Base-by-base conservation (phyloP, 108 stramenopile species). In the Cyclotella kingstonii region DNA sequence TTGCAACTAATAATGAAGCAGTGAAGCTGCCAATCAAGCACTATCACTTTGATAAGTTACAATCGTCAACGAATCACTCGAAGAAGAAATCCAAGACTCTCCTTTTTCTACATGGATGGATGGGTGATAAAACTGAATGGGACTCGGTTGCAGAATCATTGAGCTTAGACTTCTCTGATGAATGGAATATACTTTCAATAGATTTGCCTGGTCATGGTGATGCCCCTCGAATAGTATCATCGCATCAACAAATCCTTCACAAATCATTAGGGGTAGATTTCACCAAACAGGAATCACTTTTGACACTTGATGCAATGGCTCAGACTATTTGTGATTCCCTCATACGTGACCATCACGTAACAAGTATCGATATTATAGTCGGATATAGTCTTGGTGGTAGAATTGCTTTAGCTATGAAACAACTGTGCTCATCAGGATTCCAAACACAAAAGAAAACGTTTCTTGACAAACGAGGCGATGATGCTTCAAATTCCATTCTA, bases 331-430 rank as follows among this genome's bases (percentile, higher is more conserved):
- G 74, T 22, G 21, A 44, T 21, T 84, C 85, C 5, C 62, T 91
- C 10, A 57, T 48, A 3, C 25, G 71, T 15, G 66, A 79, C 43
- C 60, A 80, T 74, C 82, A 76, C 12, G 43, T 89, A 19, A 56
- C 60, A 23, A 57, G 50, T 1, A 47, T 93, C 35, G 81, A 89
- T 67, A 83, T 86, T 23, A 52, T 93, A 7, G 84, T 69, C 40
- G 91, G 88, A 9, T 93, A 93, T 60, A 87, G 86, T 55, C 66
- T 93, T 49, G 91, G 91, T 9, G 91, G 91, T 23, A 82, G 91
- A 55, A 80, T 93, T 23, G 88, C 88, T n/a, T 52, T 93, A 56
- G 79, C 82, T n/a, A 83, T 93, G 83, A 81, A 76, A 41, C 60
- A 72, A 35, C 34, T 75, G 5, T 71, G 54, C 29, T 56, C 70